phyloP scores from a whole-genome alignment of 1,284 basidiomycete genomes.

The Cryptococcus sp. region DNA sequence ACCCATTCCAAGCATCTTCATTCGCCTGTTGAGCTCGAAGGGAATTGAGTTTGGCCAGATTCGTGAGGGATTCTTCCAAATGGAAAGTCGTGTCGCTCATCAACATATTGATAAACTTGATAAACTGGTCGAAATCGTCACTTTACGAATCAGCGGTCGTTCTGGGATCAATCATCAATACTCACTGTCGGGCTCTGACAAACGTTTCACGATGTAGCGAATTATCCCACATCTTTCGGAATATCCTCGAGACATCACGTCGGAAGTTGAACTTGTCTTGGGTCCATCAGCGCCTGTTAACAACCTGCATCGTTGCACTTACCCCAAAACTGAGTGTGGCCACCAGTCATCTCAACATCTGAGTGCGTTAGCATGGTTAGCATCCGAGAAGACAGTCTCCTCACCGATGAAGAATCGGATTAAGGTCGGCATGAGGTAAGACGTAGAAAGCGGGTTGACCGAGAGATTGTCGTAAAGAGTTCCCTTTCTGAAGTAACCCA shows the following conservation, averaged over 20 bases:
- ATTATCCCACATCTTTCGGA: conserved; percentile 86
- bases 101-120: conserved; percentile 94
- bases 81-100: conserved; percentile 99
- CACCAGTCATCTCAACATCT: conserved; percentile 95
- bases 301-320: conserved; percentile 44
- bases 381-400: too few species aligned
- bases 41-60: conserved; percentile 79
- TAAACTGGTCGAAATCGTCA: conserved; percentile 81
- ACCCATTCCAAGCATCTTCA: conserved; percentile 61
- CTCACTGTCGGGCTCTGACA: conserved; percentile 68
- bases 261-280: conserved; percentile 49
- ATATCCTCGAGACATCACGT: conserved; percentile 75
- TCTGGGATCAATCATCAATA: conserved; percentile 7
- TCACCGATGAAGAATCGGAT: conserved; percentile 81
- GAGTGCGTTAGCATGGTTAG: too few species aligned
- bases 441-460: conserved; percentile 75
- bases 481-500: conserved; percentile 69
- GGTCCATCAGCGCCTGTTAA: not conserved
- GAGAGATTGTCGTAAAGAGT: conserved; percentile 79
- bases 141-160: conserved; percentile 48
- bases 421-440: conserved; percentile 83
- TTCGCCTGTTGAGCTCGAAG: conserved; percentile 83
- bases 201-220: conserved; percentile 78
- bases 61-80: conserved; percentile 90
- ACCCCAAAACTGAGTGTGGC: conserved; percentile 95